These are phyloP conservation scores for Naematelia encephala DNA, from an alignment of 768 basidiomycete species.

Conservation along the genomic window DNA sequence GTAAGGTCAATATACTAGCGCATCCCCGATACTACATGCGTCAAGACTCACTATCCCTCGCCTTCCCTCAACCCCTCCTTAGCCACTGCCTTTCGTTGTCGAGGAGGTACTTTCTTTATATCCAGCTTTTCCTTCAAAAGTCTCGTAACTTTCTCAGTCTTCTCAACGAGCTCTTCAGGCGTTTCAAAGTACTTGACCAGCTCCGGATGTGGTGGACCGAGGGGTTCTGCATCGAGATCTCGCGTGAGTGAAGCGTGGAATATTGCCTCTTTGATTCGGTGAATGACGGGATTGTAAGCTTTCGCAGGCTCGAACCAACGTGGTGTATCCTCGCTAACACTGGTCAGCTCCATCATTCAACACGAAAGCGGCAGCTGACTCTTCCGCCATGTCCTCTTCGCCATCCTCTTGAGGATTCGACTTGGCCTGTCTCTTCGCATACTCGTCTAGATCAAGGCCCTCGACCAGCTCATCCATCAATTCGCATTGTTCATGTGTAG, in stretches of 20 bases:
- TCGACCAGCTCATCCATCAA: constrained; percentile 85
- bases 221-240: constrained; percentile 68
- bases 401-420: constrained; percentile 11
- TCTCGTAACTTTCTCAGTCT: constrained; percentile 59
- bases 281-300: constrained; percentile 85
- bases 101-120: constrained; percentile 74
- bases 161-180: constrained; percentile 66
- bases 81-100: constrained; percentile 50
- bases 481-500: constrained; percentile 46
- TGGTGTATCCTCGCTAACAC: constrained; percentile 53
- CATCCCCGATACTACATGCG: neutral
- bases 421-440: constrained; percentile 64
- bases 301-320: constrained; percentile 71
- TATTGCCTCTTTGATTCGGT: constrained; percentile 87
- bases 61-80: constrained; percentile 53
- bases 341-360: constrained; percentile 1
- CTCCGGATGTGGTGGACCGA: constrained; percentile 81
- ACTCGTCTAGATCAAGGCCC: constrained; percentile 78
- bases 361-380: constrained; percentile 6
- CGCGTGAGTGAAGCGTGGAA: constrained; percentile 78
- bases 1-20: constrained; percentile 7
- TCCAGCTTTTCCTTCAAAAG: constrained; percentile 67
- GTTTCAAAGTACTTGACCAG: constrained; percentile 78
- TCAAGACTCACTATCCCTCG: constrained; percentile 42
- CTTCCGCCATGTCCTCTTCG: constrained; percentile 14